Evolutionary conservation across 129 eudicot genomes (phyloP).

Genomic region (Tagetes patula): DNA sequence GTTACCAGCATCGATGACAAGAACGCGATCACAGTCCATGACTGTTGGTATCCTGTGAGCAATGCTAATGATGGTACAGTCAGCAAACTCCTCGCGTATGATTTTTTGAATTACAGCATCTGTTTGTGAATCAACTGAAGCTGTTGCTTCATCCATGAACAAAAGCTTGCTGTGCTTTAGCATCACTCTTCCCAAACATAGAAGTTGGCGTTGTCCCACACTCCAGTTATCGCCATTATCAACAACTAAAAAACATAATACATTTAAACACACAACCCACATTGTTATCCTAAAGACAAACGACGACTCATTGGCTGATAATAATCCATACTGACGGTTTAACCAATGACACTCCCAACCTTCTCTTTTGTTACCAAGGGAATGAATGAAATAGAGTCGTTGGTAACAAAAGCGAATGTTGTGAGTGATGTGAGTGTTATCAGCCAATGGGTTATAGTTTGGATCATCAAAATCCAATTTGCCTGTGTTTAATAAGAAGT

Average conservation of each 20-base stretch:
- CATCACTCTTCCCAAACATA: conserved; percentile 68
- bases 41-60: conserved; percentile 73
- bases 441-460: too few relatives aligned
- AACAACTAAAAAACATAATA: conserved; percentile 37
- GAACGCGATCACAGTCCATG: conserved; percentile 56
- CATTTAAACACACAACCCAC: neutral
- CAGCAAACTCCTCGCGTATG: conserved; percentile 52
- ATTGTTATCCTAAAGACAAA: neutral
- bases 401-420: too few relatives aligned
- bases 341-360: too few relatives aligned
- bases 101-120: conserved; percentile 60
- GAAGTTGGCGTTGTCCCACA: conserved; percentile 74
- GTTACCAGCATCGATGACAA: conserved; percentile 57
- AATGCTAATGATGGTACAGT: conserved; percentile 59
- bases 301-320: too few relatives aligned
- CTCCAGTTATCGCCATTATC: conserved; percentile 79
- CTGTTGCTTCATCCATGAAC: conserved; percentile 85
- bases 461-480: too few relatives aligned
- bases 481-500: too few relatives aligned
- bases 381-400: too few relatives aligned
- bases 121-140: conserved; percentile 74
- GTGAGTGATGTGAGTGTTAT: too few relatives aligned
- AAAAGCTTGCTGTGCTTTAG: conserved; percentile 52
- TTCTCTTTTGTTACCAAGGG: too few relatives aligned
- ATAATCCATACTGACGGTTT: too few relatives aligned